Percentiles rank a stretch among this genome's conserved stretches.
Evolutionary conservation across 495 filamentous ascomycete genomes (phyloP).

Genomic region (Choiromyces venosus): DNA sequence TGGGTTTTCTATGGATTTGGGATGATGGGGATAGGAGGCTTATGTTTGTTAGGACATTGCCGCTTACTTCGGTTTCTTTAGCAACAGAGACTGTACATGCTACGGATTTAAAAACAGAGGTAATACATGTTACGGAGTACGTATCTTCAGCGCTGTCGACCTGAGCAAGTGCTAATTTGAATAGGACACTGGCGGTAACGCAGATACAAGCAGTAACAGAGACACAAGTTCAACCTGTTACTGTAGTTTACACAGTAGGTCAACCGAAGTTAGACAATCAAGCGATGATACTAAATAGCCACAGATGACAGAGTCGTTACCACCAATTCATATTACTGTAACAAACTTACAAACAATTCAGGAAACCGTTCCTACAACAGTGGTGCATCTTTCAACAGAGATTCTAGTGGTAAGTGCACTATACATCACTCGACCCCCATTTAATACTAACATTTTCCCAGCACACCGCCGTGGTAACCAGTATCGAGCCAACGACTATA

Average conservation of each 20-base stretch:
- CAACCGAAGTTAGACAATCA: background rate
- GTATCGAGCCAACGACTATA: conserved; percentile 33
- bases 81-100: conserved; percentile 7
- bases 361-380: conserved; percentile 26
- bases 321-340: conserved; percentile 33
- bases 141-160: background rate
- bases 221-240: conserved; percentile 29
- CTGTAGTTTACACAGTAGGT: conserved; percentile 27
- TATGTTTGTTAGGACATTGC: conserved; percentile 10
- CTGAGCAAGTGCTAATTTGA: background rate
- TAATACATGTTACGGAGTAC: conserved; percentile 32
- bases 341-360: conserved; percentile 17
- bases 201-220: conserved; percentile 30
- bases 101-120: conserved; percentile 23
- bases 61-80: background rate
- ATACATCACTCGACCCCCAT: background rate
- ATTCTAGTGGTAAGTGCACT: conserved; percentile 32
- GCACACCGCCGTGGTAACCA: conserved; percentile 34
- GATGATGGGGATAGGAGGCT: conserved; percentile 4
- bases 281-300: background rate
- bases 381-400: conserved; percentile 31
- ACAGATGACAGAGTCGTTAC: conserved; percentile 35
- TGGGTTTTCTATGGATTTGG: conserved; percentile 5
- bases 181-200: background rate
- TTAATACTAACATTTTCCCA: conserved; percentile 17